Evolutionary conservation across 2,329 filamentous ascomycete genomes (phyloP).

Genomic region (Coleophoma cylindrospora): DNA sequence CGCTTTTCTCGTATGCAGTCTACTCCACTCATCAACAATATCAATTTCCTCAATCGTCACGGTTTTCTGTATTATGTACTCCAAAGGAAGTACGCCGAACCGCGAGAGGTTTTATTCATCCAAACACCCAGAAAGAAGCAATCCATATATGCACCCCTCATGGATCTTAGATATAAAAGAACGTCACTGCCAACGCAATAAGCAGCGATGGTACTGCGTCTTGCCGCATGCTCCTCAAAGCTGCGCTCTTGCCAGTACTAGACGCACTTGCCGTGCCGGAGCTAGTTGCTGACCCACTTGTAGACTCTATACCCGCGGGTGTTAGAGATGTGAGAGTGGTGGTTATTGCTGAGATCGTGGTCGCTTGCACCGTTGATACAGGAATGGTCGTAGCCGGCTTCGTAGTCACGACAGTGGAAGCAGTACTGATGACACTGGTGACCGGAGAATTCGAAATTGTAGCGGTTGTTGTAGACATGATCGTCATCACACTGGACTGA

Average conservation of each 20-base stretch:
- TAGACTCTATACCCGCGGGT: background rate
- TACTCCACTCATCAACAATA: slow-evolving; percentile 12
- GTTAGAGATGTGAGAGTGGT: background rate
- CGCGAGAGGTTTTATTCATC: too few species aligned
- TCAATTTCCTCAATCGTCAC: slow-evolving; percentile 32
- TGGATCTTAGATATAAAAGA: too few species aligned
- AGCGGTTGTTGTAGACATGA: background rate
- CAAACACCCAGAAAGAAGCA: too few species aligned
- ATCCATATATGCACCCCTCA: too few species aligned
- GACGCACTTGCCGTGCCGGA: background rate
- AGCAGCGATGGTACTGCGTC: too few species aligned
- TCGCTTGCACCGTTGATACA: background rate
- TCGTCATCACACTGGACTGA: background rate
- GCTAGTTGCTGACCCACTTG: background rate
- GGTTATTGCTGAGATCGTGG: background rate
- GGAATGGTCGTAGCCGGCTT: background rate
- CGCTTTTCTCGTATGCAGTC: slow-evolving; percentile 6
- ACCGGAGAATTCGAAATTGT: background rate
- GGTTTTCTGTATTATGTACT: slow-evolving; percentile 15
- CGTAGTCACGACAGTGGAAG: background rate
- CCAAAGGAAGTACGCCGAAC: too few species aligned
- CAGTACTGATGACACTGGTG: background rate
- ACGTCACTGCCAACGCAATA: too few species aligned
- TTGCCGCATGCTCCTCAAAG: background rate
- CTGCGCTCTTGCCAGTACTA: background rate